phyloP scores from a whole-genome alignment of 2,329 filamentous ascomycete species.

The Cladophialophora immunda region DNA sequence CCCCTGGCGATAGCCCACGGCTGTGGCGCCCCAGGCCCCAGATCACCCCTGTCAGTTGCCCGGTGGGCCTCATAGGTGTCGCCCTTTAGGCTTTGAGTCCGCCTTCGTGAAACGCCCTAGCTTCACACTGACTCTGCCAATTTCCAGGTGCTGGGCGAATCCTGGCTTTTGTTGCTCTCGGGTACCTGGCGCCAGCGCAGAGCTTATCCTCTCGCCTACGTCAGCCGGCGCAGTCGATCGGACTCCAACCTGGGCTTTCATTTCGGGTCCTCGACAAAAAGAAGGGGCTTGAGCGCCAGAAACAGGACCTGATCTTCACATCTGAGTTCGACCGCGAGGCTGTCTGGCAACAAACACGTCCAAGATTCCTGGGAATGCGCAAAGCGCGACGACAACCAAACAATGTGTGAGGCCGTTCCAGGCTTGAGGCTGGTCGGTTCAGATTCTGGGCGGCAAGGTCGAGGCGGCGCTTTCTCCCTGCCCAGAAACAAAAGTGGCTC shows the following conservation, averaged over 20 bases:
- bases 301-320: background rate
- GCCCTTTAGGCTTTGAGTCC: constrained; percentile 34
- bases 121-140: constrained; percentile 31
- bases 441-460: constrained; percentile 18
- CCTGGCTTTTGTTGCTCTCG: constrained; percentile 22
- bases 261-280: constrained; percentile 28
- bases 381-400: constrained; percentile 13
- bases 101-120: constrained; percentile 37
- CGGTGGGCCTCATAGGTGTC: constrained; percentile 17
- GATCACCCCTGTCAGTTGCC: constrained; percentile 28
- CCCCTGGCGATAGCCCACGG: constrained; percentile 22
- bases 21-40: constrained; percentile 29
- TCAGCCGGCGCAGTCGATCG: constrained; percentile 33
- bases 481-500: constrained; percentile 2
- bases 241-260: constrained; percentile 24
- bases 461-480: constrained; percentile 13
- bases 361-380: constrained; percentile 27
- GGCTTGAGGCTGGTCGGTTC: constrained; percentile 21
- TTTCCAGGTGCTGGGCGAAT: constrained; percentile 37
- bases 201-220: constrained; percentile 36
- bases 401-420: constrained; percentile 17
- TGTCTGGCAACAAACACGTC: constrained; percentile 26
- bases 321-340: constrained; percentile 6
- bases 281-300: constrained; percentile 27
- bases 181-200: constrained; percentile 36